phyloP scores from a whole-genome alignment of 352 stramenopile genomes.

The Phytophthora colocasiae region DNA sequence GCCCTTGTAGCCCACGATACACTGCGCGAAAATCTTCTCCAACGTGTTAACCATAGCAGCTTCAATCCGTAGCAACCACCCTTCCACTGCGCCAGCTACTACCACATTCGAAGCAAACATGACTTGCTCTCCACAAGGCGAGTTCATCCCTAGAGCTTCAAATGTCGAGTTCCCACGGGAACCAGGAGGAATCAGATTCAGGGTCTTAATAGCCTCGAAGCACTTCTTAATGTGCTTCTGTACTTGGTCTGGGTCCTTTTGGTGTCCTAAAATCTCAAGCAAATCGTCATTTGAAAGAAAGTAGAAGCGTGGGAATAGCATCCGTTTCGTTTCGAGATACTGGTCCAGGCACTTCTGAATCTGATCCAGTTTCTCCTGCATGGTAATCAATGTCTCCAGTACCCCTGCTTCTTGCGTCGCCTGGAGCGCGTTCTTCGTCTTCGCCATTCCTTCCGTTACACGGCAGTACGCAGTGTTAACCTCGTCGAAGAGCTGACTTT shows the following conservation, averaged over 20 bases:
- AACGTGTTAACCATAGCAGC: constrained; percentile 86
- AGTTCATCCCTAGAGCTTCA: constrained; percentile 91
- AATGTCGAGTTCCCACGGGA: constrained; percentile 85
- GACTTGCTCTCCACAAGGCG: constrained; percentile 89
- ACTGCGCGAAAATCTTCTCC: constrained; percentile 87
- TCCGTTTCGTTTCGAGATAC: constrained; percentile 90
- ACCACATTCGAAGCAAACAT: constrained; percentile 88
- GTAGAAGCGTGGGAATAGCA: constrained; percentile 89
- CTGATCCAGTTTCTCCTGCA: constrained; percentile 89
- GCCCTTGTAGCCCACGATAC: constrained; percentile 87
- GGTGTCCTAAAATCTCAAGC: constrained; percentile 86
- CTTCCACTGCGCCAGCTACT: constrained; percentile 91
- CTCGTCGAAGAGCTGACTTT: constrained; percentile 88
- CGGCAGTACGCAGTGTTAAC: constrained; percentile 83
- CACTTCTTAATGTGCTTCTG: constrained; percentile 94
- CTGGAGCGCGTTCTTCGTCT: constrained; percentile 78
- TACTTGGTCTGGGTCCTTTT: constrained; percentile 90
- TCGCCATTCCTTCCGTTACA: constrained; percentile 80
- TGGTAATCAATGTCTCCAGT: constrained; percentile 70
- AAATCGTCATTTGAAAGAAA: constrained; percentile 92
- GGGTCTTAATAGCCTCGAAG: constrained; percentile 91
- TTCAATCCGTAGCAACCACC: constrained; percentile 89
- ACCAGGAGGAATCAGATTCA: constrained; percentile 69
- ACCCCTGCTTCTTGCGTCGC: constrained; percentile 70
- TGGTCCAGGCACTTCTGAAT: constrained; percentile 91